Conservation (phyloP, 2,329 filamentous ascomycete genomes). For the Lachnellula occidentalis region DNA sequence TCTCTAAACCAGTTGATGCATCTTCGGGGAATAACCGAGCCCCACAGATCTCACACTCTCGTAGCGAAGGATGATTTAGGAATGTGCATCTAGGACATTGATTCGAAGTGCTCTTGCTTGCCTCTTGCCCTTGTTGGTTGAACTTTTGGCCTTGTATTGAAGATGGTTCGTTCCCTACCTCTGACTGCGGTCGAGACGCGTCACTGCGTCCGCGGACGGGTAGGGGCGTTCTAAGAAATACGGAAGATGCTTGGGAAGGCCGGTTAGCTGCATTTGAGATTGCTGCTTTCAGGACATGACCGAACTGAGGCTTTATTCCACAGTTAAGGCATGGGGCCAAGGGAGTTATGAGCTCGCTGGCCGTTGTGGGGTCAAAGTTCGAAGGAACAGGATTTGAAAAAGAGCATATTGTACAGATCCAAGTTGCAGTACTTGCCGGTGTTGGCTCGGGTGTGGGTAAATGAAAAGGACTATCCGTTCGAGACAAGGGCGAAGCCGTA, state of each 20-base stretch:
- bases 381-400: conserved; percentile 90
- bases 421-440: conserved; percentile 63
- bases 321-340: conserved; percentile 86
- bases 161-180: conserved; percentile 13
- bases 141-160: not conserved
- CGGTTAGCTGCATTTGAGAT: conserved; percentile 68
- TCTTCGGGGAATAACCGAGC: conserved; percentile 61
- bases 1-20: conserved; percentile 36
- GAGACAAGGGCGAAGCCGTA: conserved; percentile 42
- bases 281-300: conserved; percentile 78
- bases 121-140: not conserved
- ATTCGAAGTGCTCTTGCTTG: conserved; percentile 40
- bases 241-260: conserved; percentile 26
- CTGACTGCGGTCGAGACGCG: conserved; percentile 20
- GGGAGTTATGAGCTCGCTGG: conserved; percentile 66
- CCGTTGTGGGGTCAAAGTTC: conserved; percentile 83
- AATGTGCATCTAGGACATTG: conserved; percentile 89
- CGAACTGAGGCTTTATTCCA: conserved; percentile 83
- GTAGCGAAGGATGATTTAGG: conserved; percentile 80
- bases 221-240: conserved; percentile 26
- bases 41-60: conserved; percentile 86
- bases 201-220: conserved; percentile 25
- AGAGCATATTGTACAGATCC: conserved; percentile 94
- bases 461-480: conserved; percentile 40
- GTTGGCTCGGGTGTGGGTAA: conserved; percentile 41